Evolutionary conservation across 1,284 basidiomycete species (phyloP), one percentile per base, ranked within the genome.

Genomic region (Ustilago tritici): DNA sequence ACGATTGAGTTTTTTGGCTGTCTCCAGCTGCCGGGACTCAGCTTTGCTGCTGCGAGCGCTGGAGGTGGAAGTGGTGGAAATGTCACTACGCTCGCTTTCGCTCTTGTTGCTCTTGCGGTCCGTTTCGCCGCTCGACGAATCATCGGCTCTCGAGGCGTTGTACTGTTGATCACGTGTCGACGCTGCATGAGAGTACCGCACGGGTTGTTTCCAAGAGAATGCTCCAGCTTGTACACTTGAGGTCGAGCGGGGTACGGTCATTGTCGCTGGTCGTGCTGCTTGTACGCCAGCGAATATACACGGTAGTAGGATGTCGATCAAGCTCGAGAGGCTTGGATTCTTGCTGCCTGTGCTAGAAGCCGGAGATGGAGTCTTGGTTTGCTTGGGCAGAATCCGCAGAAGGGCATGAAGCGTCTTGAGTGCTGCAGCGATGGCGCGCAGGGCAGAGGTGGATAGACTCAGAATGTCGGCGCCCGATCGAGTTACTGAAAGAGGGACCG

Each of bases 31-130:
- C 3, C 75, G 68, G 1, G 61, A 61, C 14, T 69, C 70, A 31
- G 72, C 63, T n/a, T 59, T 71, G 31, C 65, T 50, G 4, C 57
- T 40, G 9, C 63, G 34, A 4, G 35, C 60, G 31, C 50, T 58
- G 2, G 59, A 49, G 6, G n/a, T 19, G 14, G 72, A 75, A 46
- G 55, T 40, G 36, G 52, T 53, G 43, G 72, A 75, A 54, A 76
- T 57, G 59, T 70, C 68, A 38, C 73, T 76, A 1, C 54, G 64
- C n/a, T 76, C 73, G 57, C 64, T 67, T 58, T 70, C 68, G 55
- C 73, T 76, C 14, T 75, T 65, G 41, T 75, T 67, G 61, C 72
- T 75, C 28, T 60, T 64, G 32, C 66, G 56, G 6, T 74, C 71
- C 15, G 62, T 65, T 50, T 74, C 71, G 23, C 56, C 60, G 2